Conservation (phyloP, 345 rosid species). For the Melaleuca alternifolia region DNA sequence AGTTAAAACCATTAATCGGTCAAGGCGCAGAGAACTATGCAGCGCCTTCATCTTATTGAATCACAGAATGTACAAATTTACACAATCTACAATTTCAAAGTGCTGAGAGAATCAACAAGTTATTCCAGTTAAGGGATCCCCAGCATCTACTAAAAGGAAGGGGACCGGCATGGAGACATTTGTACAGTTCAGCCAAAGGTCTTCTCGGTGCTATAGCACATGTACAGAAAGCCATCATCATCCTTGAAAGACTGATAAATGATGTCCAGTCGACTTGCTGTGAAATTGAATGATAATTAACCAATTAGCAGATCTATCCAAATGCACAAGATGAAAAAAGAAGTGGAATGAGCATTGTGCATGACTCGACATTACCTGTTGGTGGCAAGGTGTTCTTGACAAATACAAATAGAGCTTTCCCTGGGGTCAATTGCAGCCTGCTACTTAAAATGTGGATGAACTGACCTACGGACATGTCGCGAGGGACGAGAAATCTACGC, state of each 20-base stretch:
- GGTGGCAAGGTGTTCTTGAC: constrained; percentile 75
- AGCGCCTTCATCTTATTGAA: not conserved
- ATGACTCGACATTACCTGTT: constrained; percentile 33
- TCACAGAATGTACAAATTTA: not conserved
- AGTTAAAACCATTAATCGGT: not conserved
- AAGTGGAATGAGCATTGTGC: not conserved
- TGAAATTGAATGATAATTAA: not conserved
- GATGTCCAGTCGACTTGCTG: constrained; percentile 64
- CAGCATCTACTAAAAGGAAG: not conserved
- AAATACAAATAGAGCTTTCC: constrained; percentile 72
- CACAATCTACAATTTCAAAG: not conserved
- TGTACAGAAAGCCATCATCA: constrained; percentile 83
- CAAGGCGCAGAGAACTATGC: not conserved
- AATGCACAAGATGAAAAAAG: not conserved
- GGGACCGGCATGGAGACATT: not conserved
- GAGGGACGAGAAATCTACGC: constrained; percentile 66
- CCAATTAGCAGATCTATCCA: not conserved
- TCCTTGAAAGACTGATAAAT: constrained; percentile 75
- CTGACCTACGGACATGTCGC: constrained; percentile 88
- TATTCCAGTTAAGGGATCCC: not conserved
- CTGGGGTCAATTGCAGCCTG: constrained; percentile 59
- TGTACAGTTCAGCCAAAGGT: constrained; percentile 35
- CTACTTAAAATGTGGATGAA: constrained; percentile 65
- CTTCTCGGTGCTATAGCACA: constrained; percentile 87
- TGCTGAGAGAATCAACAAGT: not conserved